Percentiles rank a stretch among this genome's conserved stretches.
These are phyloP conservation scores for Aspergillus quadrilineatus DNA, from an alignment of 2,329 filamentous ascomycete genomes.

Conservation along the genomic window DNA sequence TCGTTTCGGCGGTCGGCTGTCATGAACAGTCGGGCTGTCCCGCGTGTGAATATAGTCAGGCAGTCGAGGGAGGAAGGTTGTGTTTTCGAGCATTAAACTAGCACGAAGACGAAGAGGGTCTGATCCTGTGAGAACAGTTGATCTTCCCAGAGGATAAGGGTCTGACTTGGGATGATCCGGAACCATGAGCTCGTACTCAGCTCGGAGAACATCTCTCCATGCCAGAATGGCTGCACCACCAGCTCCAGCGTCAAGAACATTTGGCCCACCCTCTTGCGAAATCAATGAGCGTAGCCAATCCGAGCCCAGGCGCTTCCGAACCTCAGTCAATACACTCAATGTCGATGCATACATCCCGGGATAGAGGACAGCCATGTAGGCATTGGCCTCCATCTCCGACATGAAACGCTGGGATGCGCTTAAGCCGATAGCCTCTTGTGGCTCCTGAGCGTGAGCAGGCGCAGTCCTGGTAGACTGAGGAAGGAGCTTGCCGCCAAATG, in stretches of 20 bases:
- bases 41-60: constrained; percentile 75
- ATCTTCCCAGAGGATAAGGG: constrained; percentile 59
- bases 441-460: constrained; percentile 46
- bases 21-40: constrained; percentile 59
- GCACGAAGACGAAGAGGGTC: constrained; percentile 72
- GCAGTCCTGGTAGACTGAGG: constrained; percentile 76
- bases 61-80: constrained; percentile 86
- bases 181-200: constrained; percentile 75
- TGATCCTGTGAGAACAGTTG: constrained; percentile 77
- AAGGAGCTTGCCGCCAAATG: constrained; percentile 74
- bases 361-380: constrained; percentile 59
- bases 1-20: constrained; percentile 54
- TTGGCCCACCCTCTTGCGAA: constrained; percentile 55
- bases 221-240: constrained; percentile 62
- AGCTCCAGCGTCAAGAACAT: constrained; percentile 61
- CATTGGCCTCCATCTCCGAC: constrained; percentile 61
- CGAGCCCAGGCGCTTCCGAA: constrained; percentile 59
- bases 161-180: constrained; percentile 42
- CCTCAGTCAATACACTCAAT: constrained; percentile 58
- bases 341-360: constrained; percentile 61
- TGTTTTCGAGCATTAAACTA: constrained; percentile 77
- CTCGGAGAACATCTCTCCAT: constrained; percentile 69
- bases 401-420: constrained; percentile 57
- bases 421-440: constrained; percentile 59
- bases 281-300: constrained; percentile 59